Conservation (phyloP, 2,329 filamentous ascomycete species). For the Colletotrichum aenigma region DNA sequence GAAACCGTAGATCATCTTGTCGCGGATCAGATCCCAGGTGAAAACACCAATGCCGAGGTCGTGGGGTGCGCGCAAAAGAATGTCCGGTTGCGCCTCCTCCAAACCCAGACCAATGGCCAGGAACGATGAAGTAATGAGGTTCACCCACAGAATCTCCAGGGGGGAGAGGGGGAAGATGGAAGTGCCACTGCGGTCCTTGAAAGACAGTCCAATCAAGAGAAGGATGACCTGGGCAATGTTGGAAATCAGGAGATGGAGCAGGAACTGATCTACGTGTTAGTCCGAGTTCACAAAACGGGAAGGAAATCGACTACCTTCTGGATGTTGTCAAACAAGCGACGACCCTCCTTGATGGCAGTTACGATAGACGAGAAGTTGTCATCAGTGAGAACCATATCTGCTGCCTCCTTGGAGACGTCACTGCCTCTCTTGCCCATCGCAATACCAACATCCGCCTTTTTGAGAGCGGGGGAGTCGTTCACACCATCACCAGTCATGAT, state of each 20-base stretch:
- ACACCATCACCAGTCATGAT: conserved; percentile 80
- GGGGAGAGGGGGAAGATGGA: conserved; percentile 75
- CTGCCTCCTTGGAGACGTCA: conserved; percentile 79
- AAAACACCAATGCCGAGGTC: conserved; percentile 65
- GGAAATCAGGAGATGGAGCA: conserved; percentile 70
- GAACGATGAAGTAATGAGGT: conserved; percentile 74
- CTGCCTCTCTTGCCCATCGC: conserved; percentile 75
- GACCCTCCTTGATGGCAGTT: conserved; percentile 73
- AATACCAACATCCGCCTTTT: conserved; percentile 76
- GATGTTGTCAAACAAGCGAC: conserved; percentile 74
- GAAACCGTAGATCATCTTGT: conserved; percentile 70
- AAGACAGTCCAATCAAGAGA: conserved; percentile 70
- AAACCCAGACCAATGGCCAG: conserved; percentile 75
- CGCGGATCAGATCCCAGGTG: conserved; percentile 66
- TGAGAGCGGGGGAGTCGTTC: conserved; percentile 76
- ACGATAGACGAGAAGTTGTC: conserved; percentile 87
- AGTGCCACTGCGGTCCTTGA: conserved; percentile 62
- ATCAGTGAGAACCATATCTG: conserved; percentile 86
- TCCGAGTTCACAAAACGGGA: neutral
- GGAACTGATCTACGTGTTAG: conserved; percentile 43
- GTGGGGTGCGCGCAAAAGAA: conserved; percentile 70
- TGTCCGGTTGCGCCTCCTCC: conserved; percentile 70
- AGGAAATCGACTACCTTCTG: conserved; percentile 62
- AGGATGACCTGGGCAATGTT: conserved; percentile 74
- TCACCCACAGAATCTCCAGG: conserved; percentile 78